phyloP scores from a whole-genome alignment of 805 yeast species.

The Candida ulmi region DNA sequence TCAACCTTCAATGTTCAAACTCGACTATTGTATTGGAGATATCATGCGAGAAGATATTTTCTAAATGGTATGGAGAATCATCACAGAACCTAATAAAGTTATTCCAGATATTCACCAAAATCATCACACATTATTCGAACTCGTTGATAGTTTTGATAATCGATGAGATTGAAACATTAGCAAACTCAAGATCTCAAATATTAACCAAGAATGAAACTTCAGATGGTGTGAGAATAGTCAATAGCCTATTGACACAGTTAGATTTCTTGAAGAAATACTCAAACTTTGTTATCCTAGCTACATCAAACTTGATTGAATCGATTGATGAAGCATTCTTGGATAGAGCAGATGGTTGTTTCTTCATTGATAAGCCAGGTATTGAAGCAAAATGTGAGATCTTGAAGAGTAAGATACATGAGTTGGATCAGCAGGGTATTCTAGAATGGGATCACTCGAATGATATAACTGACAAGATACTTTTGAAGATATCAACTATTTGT shows the following conservation, averaged over 20 bases:
- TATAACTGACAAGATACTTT: background rate
- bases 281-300: slow-evolving; percentile 34
- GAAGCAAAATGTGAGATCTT: slow-evolving; percentile 27
- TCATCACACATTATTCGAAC: slow-evolving; percentile 15
- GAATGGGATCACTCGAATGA: background rate
- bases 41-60: slow-evolving; percentile 36
- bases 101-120: slow-evolving; percentile 28
- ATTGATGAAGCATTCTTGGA: slow-evolving; percentile 41
- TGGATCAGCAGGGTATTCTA: slow-evolving; percentile 14
- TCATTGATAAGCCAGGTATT: slow-evolving; percentile 29
- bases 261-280: slow-evolving; percentile 31
- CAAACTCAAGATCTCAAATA: slow-evolving; percentile 32
- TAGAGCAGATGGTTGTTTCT: slow-evolving; percentile 34
- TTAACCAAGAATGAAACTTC: slow-evolving; percentile 34
- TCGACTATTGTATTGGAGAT: slow-evolving; percentile 33
- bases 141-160: slow-evolving; percentile 31
- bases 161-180: slow-evolving; percentile 43
- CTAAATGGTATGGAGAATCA: slow-evolving; percentile 43
- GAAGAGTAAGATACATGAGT: slow-evolving; percentile 21
- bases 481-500: slow-evolving; percentile 4
- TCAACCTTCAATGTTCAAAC: slow-evolving; percentile 8
- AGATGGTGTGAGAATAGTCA: slow-evolving; percentile 38
- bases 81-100: slow-evolving; percentile 34
- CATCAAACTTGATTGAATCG: slow-evolving; percentile 33
- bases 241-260: slow-evolving; percentile 35